phyloP scores from a whole-genome alignment of 768 basidiomycete genomes.

The Suillus weaverae region DNA sequence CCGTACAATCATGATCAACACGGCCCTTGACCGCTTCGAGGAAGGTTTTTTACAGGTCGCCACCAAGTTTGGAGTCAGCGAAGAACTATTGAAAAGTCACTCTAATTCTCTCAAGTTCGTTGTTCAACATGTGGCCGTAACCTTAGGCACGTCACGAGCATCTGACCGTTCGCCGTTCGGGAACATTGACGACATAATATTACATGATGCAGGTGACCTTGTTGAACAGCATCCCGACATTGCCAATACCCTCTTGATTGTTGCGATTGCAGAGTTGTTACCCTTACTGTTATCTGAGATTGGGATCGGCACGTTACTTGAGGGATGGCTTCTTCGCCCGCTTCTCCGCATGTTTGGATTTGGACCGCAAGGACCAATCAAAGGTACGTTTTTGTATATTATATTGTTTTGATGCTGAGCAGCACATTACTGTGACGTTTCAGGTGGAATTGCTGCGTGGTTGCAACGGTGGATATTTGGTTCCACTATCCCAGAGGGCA shows the following conservation, averaged over 20 bases:
- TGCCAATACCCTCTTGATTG: constrained; percentile 24
- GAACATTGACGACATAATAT: neutral
- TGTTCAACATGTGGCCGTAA: constrained; percentile 23
- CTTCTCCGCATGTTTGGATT: constrained; percentile 38
- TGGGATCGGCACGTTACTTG: constrained; percentile 21
- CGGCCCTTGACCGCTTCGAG: constrained; percentile 27
- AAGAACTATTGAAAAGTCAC: constrained; percentile 20
- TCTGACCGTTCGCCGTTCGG: neutral
- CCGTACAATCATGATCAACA: constrained; percentile 20
- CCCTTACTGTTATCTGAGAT: constrained; percentile 4
- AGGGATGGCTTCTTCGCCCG: constrained; percentile 31
- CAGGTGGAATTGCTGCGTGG: constrained; percentile 1
- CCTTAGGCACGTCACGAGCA: constrained; percentile 16
- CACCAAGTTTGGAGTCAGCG: constrained; percentile 22
- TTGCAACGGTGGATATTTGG: neutral
- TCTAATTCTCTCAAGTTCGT: constrained; percentile 27
- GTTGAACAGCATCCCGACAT: constrained; percentile 37
- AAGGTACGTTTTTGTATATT: constrained; percentile 24
- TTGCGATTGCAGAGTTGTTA: constrained; percentile 4
- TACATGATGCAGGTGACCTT: constrained; percentile 31
- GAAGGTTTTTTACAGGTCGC: constrained; percentile 25
- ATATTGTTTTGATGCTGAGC: neutral
- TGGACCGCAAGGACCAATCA: constrained; percentile 32
- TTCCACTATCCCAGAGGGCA: neutral
- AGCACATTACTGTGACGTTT: neutral